A percentile compares a stretch with the other conserved stretches of the same genome.
Evolutionary conservation across 2,329 filamentous ascomycete genomes (phyloP).

Genomic region (Blastomyces emzantsi): DNA sequence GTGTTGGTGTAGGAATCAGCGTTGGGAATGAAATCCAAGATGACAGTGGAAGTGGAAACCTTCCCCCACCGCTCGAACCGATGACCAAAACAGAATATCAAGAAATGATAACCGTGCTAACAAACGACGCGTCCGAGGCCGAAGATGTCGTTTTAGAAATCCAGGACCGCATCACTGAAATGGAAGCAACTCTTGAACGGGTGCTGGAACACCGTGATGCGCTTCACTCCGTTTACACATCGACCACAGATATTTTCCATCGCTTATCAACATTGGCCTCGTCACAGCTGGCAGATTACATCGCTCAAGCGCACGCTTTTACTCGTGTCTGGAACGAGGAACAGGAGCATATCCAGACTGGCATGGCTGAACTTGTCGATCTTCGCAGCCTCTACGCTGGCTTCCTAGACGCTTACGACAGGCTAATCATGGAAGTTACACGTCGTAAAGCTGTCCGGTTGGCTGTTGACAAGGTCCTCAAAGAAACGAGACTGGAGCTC

Average conservation of each 20-base stretch:
- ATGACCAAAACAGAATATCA: constrained; percentile 65
- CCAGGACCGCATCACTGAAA: constrained; percentile 62
- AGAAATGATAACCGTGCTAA: constrained; percentile 74
- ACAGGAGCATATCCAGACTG: constrained; percentile 56
- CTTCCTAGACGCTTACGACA: constrained; percentile 76
- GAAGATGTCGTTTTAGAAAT: constrained; percentile 59
- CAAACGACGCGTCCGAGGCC: constrained; percentile 48
- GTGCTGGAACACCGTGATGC: constrained; percentile 56
- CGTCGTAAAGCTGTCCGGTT: constrained; percentile 64
- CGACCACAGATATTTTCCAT: constrained; percentile 54
- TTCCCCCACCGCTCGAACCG: constrained; percentile 51
- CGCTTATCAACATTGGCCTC: constrained; percentile 58
- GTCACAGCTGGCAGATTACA: constrained; percentile 49
- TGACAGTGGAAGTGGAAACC: constrained; percentile 26
- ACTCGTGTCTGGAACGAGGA: constrained; percentile 61
- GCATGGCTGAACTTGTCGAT: constrained; percentile 65
- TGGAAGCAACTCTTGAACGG: constrained; percentile 60
- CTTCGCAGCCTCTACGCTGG: constrained; percentile 78
- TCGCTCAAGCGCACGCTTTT: constrained; percentile 41
- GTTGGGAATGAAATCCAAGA: constrained; percentile 25
- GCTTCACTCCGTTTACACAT: constrained; percentile 47
- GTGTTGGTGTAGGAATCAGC: constrained; percentile 34
- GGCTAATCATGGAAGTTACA: constrained; percentile 73
- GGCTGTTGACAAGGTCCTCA: constrained; percentile 63
- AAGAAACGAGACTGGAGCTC: constrained; percentile 67